Base-by-base conservation (phyloP, 75 land plant species). In the Cunninghamia lanceolata region DNA sequence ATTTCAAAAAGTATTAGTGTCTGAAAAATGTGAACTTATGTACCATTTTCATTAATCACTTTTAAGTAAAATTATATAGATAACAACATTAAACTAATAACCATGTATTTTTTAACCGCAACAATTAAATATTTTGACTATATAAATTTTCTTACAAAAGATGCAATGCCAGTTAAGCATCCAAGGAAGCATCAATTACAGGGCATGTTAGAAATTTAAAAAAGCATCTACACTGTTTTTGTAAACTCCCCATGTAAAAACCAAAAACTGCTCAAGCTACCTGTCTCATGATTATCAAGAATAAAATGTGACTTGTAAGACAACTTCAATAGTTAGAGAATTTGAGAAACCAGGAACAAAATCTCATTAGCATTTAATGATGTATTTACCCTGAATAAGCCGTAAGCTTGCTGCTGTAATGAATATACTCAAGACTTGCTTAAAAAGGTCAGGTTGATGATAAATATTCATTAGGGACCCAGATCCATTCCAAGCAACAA, bases 321-420 rank as follows among this genome's bases (percentile, higher is more conserved):
- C 30, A 63, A 63, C 0, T 25, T n/a, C 21, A 19, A 77, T 9
- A 39, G n/a, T 77, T 28, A 8, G 14, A 77, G 43, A 77, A 25
- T 38, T 77, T 77, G 80, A 40, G 43, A 39, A 77, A 38, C 39
- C 80, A 77, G 45, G 43, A 80, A 45, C 14, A 80, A 80, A 28
- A 39, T 80, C 16, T 43, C 75, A 34, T 80, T 19, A 45, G 50
- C 34, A 10, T 45, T 28, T 43, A 28, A 45, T 80, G 82, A 80
- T 43, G 13, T 80, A n/a, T 19, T 70, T 89, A 94, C 99, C 93
- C 87, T 98, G 99, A 85, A 97, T 86, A 83, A 97, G 85, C 30
- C 99, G 95, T 17, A 98, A 92, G 54, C 93, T 79, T 53, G 99
- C 93, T 79, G 99, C 99, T 83, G 99, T 97, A 77, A 98, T 94